These are phyloP conservation scores for Streptanthus diversifolius DNA, from an alignment of 345 rosid genomes.

Conservation along the genomic window DNA sequence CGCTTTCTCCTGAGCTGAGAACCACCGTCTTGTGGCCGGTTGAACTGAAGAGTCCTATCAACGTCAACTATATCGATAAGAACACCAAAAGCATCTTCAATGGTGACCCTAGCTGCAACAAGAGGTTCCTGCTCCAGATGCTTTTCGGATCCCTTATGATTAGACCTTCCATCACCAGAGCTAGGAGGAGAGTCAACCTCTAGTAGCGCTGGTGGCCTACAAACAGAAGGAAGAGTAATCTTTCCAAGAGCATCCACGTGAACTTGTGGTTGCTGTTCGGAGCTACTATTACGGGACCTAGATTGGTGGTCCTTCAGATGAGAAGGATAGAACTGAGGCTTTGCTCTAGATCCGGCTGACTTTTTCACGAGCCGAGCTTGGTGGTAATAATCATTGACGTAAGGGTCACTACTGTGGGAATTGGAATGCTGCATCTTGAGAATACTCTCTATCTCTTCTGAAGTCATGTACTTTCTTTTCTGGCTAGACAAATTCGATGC, in stretches of 20 bases:
- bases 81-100: slow-evolving; percentile 71
- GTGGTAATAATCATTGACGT: slow-evolving; percentile 89
- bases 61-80: slow-evolving; percentile 88
- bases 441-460: slow-evolving; percentile 94
- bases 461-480: slow-evolving; percentile 90
- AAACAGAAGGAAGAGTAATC: slow-evolving; percentile 53
- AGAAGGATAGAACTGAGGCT: slow-evolving; percentile 68
- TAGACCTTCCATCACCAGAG: slow-evolving; percentile 54
- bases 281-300: slow-evolving; percentile 58
- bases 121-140: slow-evolving; percentile 91
- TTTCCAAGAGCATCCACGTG: slow-evolving; percentile 64
- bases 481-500: slow-evolving; percentile 68
- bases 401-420: slow-evolving; percentile 76
- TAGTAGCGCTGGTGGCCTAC: slow-evolving; percentile 67
- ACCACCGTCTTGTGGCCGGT: slow-evolving; percentile 84
- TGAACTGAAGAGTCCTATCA: slow-evolving; percentile 62
- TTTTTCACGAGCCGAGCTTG: slow-evolving; percentile 82
- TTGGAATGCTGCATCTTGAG: slow-evolving; percentile 95
- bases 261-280: slow-evolving; percentile 56
- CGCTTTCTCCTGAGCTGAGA: slow-evolving; percentile 66
- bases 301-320: slow-evolving; percentile 76
- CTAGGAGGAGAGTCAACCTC: slow-evolving; percentile 60
- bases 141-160: slow-evolving; percentile 54
- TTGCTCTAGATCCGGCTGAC: slow-evolving; percentile 52
- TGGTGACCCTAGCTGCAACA: slow-evolving; percentile 91